Conservation (phyloP, 352 stramenopile genomes). For the Paralagenidium karlingii region DNA sequence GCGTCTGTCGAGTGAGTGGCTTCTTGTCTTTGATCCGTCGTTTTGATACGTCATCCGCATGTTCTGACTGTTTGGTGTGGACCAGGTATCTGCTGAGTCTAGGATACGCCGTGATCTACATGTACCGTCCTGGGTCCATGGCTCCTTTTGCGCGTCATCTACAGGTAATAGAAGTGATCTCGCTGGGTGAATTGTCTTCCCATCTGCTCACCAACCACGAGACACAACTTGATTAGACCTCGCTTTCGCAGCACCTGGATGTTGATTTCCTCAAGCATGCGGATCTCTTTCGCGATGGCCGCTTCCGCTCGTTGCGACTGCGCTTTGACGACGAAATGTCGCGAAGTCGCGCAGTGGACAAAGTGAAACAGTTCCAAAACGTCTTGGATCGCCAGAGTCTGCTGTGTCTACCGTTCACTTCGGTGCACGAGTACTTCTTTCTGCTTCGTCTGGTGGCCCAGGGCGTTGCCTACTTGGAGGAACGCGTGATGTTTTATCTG, state of each 20-base stretch:
- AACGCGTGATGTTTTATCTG: constrained; percentile 86
- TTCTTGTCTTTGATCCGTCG: no score
- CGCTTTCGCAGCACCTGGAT: constrained; percentile 39
- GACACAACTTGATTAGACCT: constrained; percentile 10
- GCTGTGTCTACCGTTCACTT: constrained; percentile 87
- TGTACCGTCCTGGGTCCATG: constrained; percentile 83
- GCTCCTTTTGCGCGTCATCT: constrained; percentile 76
- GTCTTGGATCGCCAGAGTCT: constrained; percentile 32
- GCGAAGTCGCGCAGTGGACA: no score
- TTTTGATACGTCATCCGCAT: constrained; percentile 1
- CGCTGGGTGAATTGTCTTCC: no score
- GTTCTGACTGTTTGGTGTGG: constrained; percentile 11
- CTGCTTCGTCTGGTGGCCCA: constrained; percentile 77
- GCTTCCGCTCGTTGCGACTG: not conserved
- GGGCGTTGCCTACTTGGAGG: constrained; percentile 35
- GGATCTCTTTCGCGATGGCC: no score
- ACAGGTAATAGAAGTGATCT: constrained; percentile 14
- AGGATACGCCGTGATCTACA: constrained; percentile 95
- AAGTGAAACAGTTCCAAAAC: constrained; percentile 31
- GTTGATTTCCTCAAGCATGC: constrained; percentile 55
- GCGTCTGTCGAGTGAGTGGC: constrained; percentile 48
- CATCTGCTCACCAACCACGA: not conserved
- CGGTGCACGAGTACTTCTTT: constrained; percentile 95
- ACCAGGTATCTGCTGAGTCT: constrained; percentile 81
- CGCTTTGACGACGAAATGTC: not conserved